phyloP scores from a whole-genome alignment of 2,329 filamentous ascomycete genomes.

The Stagonosporopsis cucurbitacearum region DNA sequence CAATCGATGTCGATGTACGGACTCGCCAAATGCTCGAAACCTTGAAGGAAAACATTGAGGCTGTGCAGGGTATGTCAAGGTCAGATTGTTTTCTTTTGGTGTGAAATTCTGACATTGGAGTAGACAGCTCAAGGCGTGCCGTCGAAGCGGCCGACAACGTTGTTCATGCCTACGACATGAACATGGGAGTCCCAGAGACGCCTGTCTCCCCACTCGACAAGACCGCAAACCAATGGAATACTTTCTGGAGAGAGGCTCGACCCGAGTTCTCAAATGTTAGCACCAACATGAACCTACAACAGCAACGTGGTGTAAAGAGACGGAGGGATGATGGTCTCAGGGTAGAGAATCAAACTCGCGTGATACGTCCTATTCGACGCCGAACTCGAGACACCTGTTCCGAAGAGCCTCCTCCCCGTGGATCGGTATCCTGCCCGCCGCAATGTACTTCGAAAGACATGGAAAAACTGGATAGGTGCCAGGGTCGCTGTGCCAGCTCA shows the following conservation, averaged over 20 bases:
- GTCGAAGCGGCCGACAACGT: conserved; percentile 79
- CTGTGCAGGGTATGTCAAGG: conserved; percentile 66
- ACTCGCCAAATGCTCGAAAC: conserved; percentile 65
- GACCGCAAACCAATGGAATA: conserved; percentile 33
- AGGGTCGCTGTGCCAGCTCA: conserved; percentile 35
- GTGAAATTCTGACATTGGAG: conserved; percentile 19
- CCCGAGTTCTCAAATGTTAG: conserved; percentile 54
- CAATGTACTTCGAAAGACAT: conserved; percentile 20
- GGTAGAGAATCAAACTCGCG: conserved; percentile 35
- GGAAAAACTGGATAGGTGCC: conserved; percentile 25
- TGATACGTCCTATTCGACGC: conserved; percentile 33
- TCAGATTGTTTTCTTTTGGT: not conserved
- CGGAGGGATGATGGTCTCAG: conserved; percentile 49
- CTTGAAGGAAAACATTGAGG: conserved; percentile 72
- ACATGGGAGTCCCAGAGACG: conserved; percentile 75
- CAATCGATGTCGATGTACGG: conserved; percentile 58
- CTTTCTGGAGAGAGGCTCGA: conserved; percentile 44
- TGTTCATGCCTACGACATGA: conserved; percentile 76
- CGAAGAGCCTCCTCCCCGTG: conserved; percentile 34
- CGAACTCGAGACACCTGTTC: conserved; percentile 39
- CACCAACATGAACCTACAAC: conserved; percentile 49
- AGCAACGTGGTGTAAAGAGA: conserved; percentile 53
- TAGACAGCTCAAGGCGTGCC: conserved; percentile 73
- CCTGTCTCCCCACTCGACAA: conserved; percentile 55
- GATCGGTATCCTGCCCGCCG: conserved; percentile 26